phyloP scores from a whole-genome alignment of 257 asterid species.

The Paulownia fortunei region DNA sequence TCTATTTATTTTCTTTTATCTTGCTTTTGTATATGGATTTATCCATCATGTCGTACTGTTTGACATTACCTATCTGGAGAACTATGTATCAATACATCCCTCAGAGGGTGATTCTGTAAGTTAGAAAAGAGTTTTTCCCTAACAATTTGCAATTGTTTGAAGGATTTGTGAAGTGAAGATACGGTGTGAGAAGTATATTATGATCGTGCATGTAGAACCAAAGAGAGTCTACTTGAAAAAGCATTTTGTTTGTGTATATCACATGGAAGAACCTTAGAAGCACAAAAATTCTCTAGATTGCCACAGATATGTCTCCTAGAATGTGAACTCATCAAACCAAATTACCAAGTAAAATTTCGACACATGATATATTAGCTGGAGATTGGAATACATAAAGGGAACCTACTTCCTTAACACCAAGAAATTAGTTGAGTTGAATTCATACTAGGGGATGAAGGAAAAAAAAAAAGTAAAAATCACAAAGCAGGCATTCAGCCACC shows the following conservation, averaged over 20 bases:
- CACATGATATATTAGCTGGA: background rate
- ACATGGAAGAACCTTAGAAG: background rate
- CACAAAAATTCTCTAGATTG: background rate
- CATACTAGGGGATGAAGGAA: background rate
- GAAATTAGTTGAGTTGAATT: background rate
- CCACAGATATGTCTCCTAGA: background rate
- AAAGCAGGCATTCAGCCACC: background rate
- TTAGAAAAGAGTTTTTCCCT: background rate
- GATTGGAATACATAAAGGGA: background rate
- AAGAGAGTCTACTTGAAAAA: background rate
- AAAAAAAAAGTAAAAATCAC: background rate
- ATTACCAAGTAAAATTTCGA: background rate
- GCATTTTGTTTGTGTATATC: background rate
- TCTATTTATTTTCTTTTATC: background rate
- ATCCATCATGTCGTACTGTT: background rate
- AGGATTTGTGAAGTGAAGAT: background rate
- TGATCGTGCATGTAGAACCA: background rate
- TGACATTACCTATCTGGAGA: background rate
- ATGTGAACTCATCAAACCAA: background rate
- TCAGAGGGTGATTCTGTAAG: background rate
- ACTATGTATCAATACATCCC: background rate
- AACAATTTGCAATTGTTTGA: background rate
- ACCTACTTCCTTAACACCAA: background rate
- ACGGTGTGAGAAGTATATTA: background rate
- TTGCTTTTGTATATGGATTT: background rate